phyloP scores from a whole-genome alignment of 2,329 filamentous ascomycete species.

The Aureobasidium sp. region DNA sequence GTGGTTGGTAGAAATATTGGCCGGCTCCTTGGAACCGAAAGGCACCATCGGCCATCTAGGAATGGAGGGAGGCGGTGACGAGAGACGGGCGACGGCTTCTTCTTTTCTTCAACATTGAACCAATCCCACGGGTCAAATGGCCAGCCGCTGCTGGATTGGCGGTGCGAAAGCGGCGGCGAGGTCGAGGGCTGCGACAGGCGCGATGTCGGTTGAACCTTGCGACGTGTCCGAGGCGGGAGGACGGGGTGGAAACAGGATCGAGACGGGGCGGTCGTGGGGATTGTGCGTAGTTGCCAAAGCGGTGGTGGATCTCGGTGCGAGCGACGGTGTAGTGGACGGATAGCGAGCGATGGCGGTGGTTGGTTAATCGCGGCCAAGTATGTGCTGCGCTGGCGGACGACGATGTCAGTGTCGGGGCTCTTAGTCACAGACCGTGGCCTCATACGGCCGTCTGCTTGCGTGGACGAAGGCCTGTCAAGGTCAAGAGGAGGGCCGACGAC shows the following conservation, averaged over 20 bases:
- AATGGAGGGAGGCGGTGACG: conserved; percentile 31
- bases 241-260: neutral
- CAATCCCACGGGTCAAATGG: conserved; percentile 17
- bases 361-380: conserved; percentile 2
- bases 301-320: neutral
- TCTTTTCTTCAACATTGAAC: conserved; percentile 44
- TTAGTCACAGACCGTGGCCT: neutral
- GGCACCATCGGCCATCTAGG: conserved; percentile 63
- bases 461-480: neutral
- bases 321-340: conserved; percentile 1
- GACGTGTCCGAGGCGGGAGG: neutral
- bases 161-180: neutral
- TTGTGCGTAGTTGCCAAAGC: neutral
- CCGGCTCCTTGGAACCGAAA: conserved; percentile 57
- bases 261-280: neutral
- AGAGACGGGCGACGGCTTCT: conserved; percentile 39
- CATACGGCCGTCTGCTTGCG: neutral
- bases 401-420: conserved; percentile 2
- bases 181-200: neutral
- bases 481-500: neutral
- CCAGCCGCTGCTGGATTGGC: conserved; percentile 17
- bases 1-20: conserved; percentile 52
- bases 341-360: conserved; percentile 12
- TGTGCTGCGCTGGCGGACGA: conserved; percentile 8
- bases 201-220: conserved; percentile 7